phyloP scores from a whole-genome alignment of 2,329 filamentous ascomycete genomes.

The Meredithiella fracta region DNA sequence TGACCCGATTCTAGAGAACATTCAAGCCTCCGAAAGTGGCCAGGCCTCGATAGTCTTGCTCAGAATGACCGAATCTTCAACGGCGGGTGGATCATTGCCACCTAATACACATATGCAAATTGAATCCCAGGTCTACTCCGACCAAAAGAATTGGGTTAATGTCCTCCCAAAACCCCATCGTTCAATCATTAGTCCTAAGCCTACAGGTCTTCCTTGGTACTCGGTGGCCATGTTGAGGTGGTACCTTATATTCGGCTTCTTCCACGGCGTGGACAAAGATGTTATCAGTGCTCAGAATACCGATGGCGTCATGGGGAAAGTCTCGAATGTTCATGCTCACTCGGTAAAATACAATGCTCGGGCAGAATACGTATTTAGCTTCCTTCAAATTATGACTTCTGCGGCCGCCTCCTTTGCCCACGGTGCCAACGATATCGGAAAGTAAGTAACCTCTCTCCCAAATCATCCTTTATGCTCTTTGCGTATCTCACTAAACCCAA shows the following conservation, averaged over 20 bases:
- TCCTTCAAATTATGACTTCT: constrained; percentile 33
- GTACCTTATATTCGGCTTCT: constrained; percentile 25
- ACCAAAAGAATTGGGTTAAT: neutral
- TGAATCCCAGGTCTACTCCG: neutral
- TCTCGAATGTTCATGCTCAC: constrained; percentile 32
- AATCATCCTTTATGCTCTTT: too few species aligned
- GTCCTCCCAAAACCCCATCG: constrained; percentile 11
- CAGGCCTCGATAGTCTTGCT: too few species aligned
- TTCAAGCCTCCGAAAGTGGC: too few species aligned
- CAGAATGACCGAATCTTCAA: neutral
- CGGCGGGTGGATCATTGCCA: neutral
- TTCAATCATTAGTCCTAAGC: constrained; percentile 19
- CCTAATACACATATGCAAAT: neutral
- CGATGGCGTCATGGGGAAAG: constrained; percentile 30
- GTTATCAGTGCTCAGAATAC: constrained; percentile 29
- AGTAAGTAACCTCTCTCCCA: neutral
- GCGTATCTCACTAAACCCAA: too few species aligned
- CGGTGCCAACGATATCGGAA: constrained; percentile 36
- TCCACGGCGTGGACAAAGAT: constrained; percentile 33
- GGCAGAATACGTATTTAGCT: constrained; percentile 34
- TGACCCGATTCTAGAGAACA: too few species aligned
- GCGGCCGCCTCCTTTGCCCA: constrained; percentile 39
- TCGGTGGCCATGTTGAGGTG: constrained; percentile 25
- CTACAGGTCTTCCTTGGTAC: constrained; percentile 25
- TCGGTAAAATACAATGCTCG: constrained; percentile 37